Base-by-base conservation (phyloP, 768 basidiomycete genomes). In the Calocera cornea region DNA sequence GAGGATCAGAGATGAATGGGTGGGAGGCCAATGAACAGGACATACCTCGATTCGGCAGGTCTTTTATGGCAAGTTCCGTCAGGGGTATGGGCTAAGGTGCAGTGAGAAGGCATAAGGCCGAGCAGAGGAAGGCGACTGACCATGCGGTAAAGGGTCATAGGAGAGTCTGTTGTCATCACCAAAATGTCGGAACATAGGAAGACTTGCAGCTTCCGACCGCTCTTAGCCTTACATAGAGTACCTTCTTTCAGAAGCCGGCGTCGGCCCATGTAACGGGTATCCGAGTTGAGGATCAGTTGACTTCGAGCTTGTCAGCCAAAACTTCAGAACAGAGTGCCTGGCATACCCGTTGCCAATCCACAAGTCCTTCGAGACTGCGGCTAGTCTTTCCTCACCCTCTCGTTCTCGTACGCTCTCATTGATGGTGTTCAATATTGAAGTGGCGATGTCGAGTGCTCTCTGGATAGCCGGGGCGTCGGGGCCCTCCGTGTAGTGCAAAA, bases 181-280 rank as follows among this genome's bases (percentile, higher is more conserved):
- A 97, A 75, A 44, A 95, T 89, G 73, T 97, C 95, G 72, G 84
- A 95, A 73, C 94, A 97, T 69, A 98, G 76, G 76, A 93, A 86
- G 5, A 82, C 84, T 41, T 86, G 82, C 50, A 97, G 76, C 74
- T 85, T 90, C 64, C 89, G 80, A 2, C 90, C 87, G 68, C 92
- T 93, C 78, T 90, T 94, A 0, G 89, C 82, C 75, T 98, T 98
- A 71, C 80, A 77, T 12, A 97, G 74, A 1, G 80, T 68, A 0
- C 94, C 93, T 73, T 97, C 89, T 69, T 86, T 90, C 34, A 97
- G 68, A 11, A 99, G 80, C 71, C 80, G 83, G 19, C 95, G 82
- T n/a, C 83, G 78, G 0, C 94, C 95, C 80, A 95, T 86, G 68
- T 86, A 81, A 0, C 90, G 84, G 3, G 95, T 97, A 0, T 91